Conservation (phyloP, 148 eudicot species). For the Talinum fruticosum region DNA sequence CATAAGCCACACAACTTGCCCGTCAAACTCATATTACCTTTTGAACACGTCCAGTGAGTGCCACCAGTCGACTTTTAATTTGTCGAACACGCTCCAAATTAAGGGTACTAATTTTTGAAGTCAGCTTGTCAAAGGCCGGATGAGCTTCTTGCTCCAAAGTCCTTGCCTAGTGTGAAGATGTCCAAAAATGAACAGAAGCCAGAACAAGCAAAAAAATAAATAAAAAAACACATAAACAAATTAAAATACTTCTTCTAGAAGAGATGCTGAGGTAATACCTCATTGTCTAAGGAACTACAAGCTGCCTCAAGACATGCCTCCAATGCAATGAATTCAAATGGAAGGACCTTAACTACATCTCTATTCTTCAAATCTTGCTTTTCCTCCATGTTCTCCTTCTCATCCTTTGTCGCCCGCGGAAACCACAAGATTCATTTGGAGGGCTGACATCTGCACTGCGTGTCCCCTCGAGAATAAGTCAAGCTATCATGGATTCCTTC, state of each 20-base stretch:
- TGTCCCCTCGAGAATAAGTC: conserved; percentile 63
- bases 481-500: conserved; percentile 64
- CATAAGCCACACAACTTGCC: not conserved
- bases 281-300: conserved; percentile 82
- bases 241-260: no score
- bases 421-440: conserved; percentile 43
- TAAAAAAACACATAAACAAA: not conserved
- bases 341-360: conserved; percentile 79
- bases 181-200: conserved; percentile 11
- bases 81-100: conserved; percentile 98
- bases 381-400: conserved; percentile 48
- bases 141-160: conserved; percentile 99
- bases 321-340: conserved; percentile 92
- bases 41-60: conserved; percentile 97
- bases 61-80: conserved; percentile 95
- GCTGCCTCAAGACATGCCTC: conserved; percentile 99
- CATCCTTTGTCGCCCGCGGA: conserved; percentile 41
- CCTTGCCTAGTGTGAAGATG: conserved; percentile 57
- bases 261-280: conserved; percentile 36
- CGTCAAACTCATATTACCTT: conserved; percentile 44
- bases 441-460: conserved; percentile 58
- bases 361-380: conserved; percentile 57
- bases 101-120: conserved; percentile 94
- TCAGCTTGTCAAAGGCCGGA: conserved; percentile 96
- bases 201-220: not conserved